Evolutionary conservation across 345 rosid species (phyloP), one percentile per base, ranked within the genome.

Genomic region (Brassica carinata): DNA sequence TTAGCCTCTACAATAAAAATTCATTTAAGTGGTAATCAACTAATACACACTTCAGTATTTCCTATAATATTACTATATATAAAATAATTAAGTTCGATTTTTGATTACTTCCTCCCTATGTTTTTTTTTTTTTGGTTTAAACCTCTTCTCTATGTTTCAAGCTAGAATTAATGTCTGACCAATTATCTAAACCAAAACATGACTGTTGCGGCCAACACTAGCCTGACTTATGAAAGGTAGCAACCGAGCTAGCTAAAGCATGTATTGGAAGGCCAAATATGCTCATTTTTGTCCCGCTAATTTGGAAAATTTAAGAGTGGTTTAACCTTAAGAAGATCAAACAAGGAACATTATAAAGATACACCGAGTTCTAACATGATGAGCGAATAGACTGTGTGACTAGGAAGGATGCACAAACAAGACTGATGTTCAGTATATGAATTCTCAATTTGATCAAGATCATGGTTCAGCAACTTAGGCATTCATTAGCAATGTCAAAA

Each of bases 391-490:
- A 29, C 9, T 26, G 15, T 61, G n/a, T 26, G 65, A 61, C 11
- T 6, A 61, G 31, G 64, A 18, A 58, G 14, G 64, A 58, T 58
- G 29, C 64, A 58, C 29, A 19, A 57, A 61, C 33, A 26, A 61
- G 31, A 26, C 33, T 61, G 33, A 26, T 30, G 3, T 26, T 30
- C 66, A 6, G 23, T 31, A 58, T 38, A 36, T 7, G 8, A 68
- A 0, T 10, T 68, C 31, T 29, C 33, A 26, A 31, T 70, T 14
- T 69, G 36, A 62, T 31, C 27, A 70, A 77, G 18, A 58, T 15
- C 36, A 77, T 29, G 53, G 11, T 76, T 68, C 67, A 68, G 15
- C 73, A 14, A 68, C 58, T 55, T 55, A 58, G 19, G 73, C 30
- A 57, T n/a, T 67, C 58, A 51, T 51, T 14, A n/a, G 8, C 3